Conservation (phyloP, 352 stramenopile genomes). For the Phytophthora capsici region DNA sequence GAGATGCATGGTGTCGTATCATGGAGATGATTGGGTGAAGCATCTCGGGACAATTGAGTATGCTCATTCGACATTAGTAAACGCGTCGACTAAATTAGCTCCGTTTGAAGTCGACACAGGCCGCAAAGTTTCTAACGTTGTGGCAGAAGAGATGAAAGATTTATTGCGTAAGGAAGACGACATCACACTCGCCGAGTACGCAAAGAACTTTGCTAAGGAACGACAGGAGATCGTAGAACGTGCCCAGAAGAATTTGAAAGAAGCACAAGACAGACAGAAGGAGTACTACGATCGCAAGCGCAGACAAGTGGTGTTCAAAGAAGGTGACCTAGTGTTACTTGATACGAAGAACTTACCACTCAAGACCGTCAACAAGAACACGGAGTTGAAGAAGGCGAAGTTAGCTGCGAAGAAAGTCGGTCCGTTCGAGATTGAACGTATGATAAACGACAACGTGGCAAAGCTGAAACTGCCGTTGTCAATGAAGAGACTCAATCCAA, state of each 20-base stretch:
- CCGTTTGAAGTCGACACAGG: constrained; percentile 26
- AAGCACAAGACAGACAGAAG: constrained; percentile 19
- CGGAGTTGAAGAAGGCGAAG: constrained; percentile 16
- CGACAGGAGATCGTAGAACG: constrained; percentile 16
- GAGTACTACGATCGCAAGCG: constrained; percentile 23
- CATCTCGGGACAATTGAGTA: constrained; percentile 23
- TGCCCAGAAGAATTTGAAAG: constrained; percentile 9
- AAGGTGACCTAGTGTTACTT: constrained; percentile 11
- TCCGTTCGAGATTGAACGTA: constrained; percentile 12
- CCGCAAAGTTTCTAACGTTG: constrained; percentile 5
- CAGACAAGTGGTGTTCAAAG: constrained; percentile 12
- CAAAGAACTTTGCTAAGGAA: constrained; percentile 16
- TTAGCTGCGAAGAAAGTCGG: constrained; percentile 16
- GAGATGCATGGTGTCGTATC: constrained; percentile 22
- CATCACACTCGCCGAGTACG: constrained; percentile 10
- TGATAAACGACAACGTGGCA: constrained; percentile 18
- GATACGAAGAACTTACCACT: constrained; percentile 22
- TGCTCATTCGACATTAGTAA: constrained; percentile 19
- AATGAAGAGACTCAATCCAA: constrained; percentile 9
- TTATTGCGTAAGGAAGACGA: constrained; percentile 1
- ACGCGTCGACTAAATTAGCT: constrained; percentile 5
- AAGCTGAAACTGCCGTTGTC: constrained; percentile 4
- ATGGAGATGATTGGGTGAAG: constrained; percentile 17
- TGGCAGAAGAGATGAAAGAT: constrained; percentile 10
- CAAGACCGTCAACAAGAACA: constrained; percentile 14